Percentiles rank a stretch among this genome's conserved stretches.
These are phyloP conservation scores for Omphalea diandra DNA, from an alignment of 441 rosid species.

Conservation along the genomic window DNA sequence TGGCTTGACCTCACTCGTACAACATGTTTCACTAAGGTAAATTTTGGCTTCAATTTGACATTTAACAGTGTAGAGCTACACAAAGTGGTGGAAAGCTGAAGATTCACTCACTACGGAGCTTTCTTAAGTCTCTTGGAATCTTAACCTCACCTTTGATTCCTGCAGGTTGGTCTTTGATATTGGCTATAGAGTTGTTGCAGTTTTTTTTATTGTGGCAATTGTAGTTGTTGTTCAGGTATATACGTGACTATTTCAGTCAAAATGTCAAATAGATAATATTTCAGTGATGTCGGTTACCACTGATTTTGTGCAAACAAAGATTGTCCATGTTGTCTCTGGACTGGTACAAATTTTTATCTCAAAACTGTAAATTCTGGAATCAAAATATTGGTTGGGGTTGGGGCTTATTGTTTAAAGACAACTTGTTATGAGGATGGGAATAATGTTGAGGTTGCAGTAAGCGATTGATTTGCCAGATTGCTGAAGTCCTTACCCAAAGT, in stretches of 20 bases:
- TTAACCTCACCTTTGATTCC: conserved; percentile 7
- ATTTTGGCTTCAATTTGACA: conserved; percentile 27
- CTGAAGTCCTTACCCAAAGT: background rate
- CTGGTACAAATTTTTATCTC: no score
- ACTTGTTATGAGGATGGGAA: background rate
- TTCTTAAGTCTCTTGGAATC: conserved; percentile 10
- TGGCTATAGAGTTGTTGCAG: conserved; percentile 23
- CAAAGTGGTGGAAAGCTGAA: conserved; percentile 21
- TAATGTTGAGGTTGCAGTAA: background rate
- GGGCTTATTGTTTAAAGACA: background rate
- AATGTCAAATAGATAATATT: conserved; percentile 17
- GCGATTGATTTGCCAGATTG: background rate
- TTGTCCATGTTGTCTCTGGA: conserved; percentile 3
- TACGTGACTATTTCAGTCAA: conserved; percentile 24
- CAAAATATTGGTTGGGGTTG: background rate
- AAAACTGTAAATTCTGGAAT: background rate
- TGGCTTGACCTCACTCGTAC: conserved; percentile 19
- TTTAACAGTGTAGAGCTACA: conserved; percentile 11
- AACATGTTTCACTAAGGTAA: conserved; percentile 28
- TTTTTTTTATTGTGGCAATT: conserved; percentile 15
- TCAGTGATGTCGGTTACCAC: background rate
- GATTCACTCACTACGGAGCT: conserved; percentile 17
- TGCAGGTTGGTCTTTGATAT: conserved; percentile 17
- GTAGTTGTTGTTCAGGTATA: conserved; percentile 24
- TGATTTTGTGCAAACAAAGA: background rate